Percentiles rank a stretch among this genome's conserved stretches.
These are phyloP conservation scores for Entomortierella beljakovae DNA, from an alignment of 192 early-diverging fungal species.

Conservation along the genomic window DNA sequence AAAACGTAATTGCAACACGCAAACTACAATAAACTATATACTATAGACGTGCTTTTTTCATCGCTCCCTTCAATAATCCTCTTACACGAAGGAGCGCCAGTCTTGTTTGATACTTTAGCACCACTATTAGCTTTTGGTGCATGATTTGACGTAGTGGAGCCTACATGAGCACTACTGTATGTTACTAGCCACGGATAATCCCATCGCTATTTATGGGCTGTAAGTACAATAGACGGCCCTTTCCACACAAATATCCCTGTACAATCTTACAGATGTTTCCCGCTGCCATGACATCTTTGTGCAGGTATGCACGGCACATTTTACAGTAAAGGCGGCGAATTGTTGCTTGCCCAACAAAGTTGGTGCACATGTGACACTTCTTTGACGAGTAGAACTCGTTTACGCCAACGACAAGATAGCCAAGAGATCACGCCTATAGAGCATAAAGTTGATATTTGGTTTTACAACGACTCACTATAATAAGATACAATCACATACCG, in stretches of 20 bases:
- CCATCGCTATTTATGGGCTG: background rate
- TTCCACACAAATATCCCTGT: background rate
- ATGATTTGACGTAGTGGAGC: background rate
- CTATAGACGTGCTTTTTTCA: background rate
- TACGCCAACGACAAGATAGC: conserved; percentile 8
- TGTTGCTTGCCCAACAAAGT: conserved; percentile 9
- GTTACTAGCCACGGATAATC: background rate
- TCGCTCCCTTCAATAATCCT: background rate
- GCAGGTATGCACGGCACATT: background rate
- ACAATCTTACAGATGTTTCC: background rate
- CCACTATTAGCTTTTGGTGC: background rate
- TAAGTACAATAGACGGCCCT: background rate
- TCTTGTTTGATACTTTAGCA: background rate
- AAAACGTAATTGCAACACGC: no score
- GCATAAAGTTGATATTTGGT: background rate
- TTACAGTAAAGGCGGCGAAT: conserved; percentile 6
- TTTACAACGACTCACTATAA: no score
- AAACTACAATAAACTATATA: background rate
- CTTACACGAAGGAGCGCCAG: background rate
- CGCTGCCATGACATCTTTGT: background rate
- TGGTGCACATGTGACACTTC: conserved; percentile 2
- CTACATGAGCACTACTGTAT: background rate
- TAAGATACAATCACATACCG: no score
- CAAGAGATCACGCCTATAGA: conserved; percentile 6
- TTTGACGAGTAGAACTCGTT: conserved; percentile 14